Base-by-base conservation (phyloP, 306 rosid species). In the Vigna angularis region DNA sequence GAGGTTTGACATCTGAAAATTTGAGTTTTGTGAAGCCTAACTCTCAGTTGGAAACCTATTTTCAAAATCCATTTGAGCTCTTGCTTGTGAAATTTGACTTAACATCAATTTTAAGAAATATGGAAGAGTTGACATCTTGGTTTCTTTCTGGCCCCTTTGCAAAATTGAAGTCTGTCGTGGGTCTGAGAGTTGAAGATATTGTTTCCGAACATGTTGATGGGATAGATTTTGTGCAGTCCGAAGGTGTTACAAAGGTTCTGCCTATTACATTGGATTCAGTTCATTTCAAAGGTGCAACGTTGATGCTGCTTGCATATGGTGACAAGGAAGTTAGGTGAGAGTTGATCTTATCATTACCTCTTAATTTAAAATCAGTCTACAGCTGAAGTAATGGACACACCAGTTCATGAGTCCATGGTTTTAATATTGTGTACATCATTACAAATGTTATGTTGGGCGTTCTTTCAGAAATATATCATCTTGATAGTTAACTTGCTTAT, bases 271-370 rank as follows among this genome's bases (percentile, higher is more conserved):
- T 94, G 70, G 98, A 92, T 85, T 89, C 98, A 82, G 92, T 94
- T 73, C 84, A 85, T 83, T 90, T 92, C 83, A 92, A 84, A 82
- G 93, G 87, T n/a, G 98, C 93, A 63, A 90, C 93, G 0, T 57
- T 94, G 74, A 90, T 94, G 97, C 92, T 94, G 63, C 93, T 94
- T 83, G 98, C 97, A 76, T 94, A 90, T 34, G 97, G 98, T 65
- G 97, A 92, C 87, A 84, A 79, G 77, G 97, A 94, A 86, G 94
- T 91, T 42, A 90, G 98, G 98, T 94, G 81, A 83, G 86, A 49
- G 79, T 50, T 58, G 59, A 40, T 64, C 78, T 59, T 87, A 49
- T 67, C 57, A 66, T 71, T 73, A 83, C 55, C 42, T 75, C 78
- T 75, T 50, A 64, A 66, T 73, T 51, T 61, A 70, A 36, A 70